These are phyloP conservation scores for Russula ochroleuca DNA, from an alignment of 768 basidiomycete genomes.

Conservation along the genomic window DNA sequence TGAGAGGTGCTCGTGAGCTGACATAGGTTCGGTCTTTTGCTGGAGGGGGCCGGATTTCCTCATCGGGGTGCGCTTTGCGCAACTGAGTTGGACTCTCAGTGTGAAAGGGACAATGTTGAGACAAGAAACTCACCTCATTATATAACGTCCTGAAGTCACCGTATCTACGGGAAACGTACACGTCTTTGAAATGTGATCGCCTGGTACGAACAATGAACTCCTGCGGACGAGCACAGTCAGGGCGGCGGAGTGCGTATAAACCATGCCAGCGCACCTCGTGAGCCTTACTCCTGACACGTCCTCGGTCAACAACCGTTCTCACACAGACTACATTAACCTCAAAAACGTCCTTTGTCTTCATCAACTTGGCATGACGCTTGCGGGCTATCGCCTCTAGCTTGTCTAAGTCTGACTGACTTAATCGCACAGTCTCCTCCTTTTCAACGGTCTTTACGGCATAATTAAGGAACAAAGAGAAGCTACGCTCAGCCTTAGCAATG, in stretches of 20 bases:
- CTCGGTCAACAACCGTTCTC: constrained; percentile 75
- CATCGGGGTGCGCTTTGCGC: constrained; percentile 79
- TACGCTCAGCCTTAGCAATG: constrained; percentile 77
- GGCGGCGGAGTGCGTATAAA: constrained; percentile 3
- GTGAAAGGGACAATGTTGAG: constrained; percentile 5
- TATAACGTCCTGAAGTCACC: constrained; percentile 92
- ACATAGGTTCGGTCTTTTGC: constrained; percentile 80
- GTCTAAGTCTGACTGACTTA: constrained; percentile 80
- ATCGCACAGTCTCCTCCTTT: constrained; percentile 83
- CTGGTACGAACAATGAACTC: constrained; percentile 94
- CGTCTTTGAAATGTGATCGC: constrained; percentile 63
- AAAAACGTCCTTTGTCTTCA: constrained; percentile 54
- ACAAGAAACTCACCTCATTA: constrained; percentile 55
- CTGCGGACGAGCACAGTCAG: constrained; percentile 38
- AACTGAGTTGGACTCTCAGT: constrained; percentile 48
- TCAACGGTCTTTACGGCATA: constrained; percentile 80
- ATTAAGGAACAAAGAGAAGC: constrained; percentile 74
- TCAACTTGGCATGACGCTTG: constrained; percentile 51
- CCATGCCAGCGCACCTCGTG: constrained; percentile 66
- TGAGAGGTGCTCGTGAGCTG: constrained; percentile 39
- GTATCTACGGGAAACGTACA: constrained; percentile 88
- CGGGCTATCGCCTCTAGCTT: constrained; percentile 68
- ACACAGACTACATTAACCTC: constrained; percentile 92
- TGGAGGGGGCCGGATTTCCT: constrained; percentile 77
- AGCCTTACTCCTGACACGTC: constrained; percentile 74